Base-by-base conservation (phyloP, 2,329 filamentous ascomycete species). In the Onygenales sp. region DNA sequence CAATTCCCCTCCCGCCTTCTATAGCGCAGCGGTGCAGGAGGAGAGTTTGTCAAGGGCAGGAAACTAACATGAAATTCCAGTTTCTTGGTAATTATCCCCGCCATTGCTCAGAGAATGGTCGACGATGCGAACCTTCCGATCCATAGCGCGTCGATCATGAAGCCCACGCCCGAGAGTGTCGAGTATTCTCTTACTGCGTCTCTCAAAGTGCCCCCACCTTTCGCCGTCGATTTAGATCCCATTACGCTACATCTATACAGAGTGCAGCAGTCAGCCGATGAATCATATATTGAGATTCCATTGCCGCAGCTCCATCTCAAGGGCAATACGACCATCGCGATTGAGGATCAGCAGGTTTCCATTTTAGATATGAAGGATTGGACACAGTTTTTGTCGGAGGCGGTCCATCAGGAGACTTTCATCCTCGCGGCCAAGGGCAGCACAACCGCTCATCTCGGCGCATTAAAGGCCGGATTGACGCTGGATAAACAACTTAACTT, bases 401-500 rank as follows among this genome's bases (percentile, higher is more conserved):
- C 75, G 27, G 74, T 76, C 10, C 70, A 75, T 36, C 43, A 66
- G 1, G 62, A 67, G 0, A 54, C 58, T 1, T 68, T 70, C 1
- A 63, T 64, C 1, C n/a, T 78, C 1, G 73, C 72, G 0, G 61
- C 72, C 0, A 63, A 66, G 5, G 74, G 71, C 0, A 62, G 65
- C 2, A 61, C 74, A 0, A 60, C 61, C 1, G 66, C 74, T 17
- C 66, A 69, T 51, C 62, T 78, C 0, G 72, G 74, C 0, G 63
- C 64, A 3, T 62, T 78, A 7, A 64, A 70, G 44, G 69, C 71
- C 45, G 55, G 58, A 0, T 62, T 72, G 2, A 64, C 59, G 5
- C 59, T 78, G 32, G 64, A 75, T 7, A 77, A 76, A 61, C 71
- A 69, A 0, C 63, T 77, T 14, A 56, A 65, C n/a, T 59, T 75